Evolutionary conservation across 495 filamentous ascomycete genomes (phyloP).

Genomic region (Aspergillus steynii): DNA sequence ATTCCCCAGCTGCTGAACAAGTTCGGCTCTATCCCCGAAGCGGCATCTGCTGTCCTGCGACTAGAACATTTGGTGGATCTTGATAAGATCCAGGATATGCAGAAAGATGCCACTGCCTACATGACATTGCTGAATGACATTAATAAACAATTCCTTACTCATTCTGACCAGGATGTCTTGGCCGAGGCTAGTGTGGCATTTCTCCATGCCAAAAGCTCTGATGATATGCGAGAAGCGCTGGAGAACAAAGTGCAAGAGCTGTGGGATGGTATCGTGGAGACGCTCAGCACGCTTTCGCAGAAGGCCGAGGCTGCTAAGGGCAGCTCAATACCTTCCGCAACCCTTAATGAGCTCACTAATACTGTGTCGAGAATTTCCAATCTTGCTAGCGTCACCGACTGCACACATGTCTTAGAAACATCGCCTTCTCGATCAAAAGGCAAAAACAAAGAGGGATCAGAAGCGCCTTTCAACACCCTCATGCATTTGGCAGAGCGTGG

Average conservation of each 20-base stretch:
- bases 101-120: constrained; percentile 81
- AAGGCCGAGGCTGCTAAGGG: constrained; percentile 64
- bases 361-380: constrained; percentile 82
- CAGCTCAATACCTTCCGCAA: constrained; percentile 57
- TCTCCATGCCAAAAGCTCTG: constrained; percentile 79
- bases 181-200: constrained; percentile 79
- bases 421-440: constrained; percentile 47
- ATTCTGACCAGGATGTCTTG: constrained; percentile 83
- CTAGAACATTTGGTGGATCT: constrained; percentile 87
- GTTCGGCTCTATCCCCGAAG: constrained; percentile 83
- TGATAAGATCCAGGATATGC: constrained; percentile 83
- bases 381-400: constrained; percentile 77
- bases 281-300: constrained; percentile 65
- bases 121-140: constrained; percentile 86
- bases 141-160: constrained; percentile 87
- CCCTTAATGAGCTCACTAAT: constrained; percentile 70
- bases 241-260: constrained; percentile 75
- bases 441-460: constrained; percentile 45
- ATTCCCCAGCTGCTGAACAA: constrained; percentile 89
- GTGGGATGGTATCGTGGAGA: constrained; percentile 80
- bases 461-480: constrained; percentile 65
- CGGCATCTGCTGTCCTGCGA: constrained; percentile 79
- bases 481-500: constrained; percentile 68
- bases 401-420: constrained; percentile 68
- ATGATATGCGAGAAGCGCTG: constrained; percentile 81